A percentile compares a stretch with the other conserved stretches of the same genome.
phyloP scores from a whole-genome alignment of 78 protist genomes.

The Dictyostelium intermedium region DNA sequence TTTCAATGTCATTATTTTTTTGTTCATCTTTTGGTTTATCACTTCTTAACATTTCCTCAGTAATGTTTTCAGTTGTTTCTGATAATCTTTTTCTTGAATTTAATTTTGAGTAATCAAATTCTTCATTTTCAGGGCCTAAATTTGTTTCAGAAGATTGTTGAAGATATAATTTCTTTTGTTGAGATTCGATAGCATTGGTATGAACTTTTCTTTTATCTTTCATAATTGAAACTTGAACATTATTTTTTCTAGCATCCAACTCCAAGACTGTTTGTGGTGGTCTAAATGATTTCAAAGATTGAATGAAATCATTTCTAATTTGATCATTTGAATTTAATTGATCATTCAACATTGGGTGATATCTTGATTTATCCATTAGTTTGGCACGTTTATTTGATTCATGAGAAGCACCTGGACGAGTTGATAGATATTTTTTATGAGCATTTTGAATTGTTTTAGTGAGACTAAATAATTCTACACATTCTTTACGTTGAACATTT shows the following conservation, averaged over 20 bases:
- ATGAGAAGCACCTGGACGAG: conserved; percentile 86
- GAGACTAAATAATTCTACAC: conserved; percentile 34
- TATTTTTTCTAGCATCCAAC: background rate
- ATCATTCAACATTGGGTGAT: background rate
- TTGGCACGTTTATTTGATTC: conserved; percentile 77
- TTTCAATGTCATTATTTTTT: background rate
- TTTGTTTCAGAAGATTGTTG: background rate
- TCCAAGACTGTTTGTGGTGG: conserved; percentile 86
- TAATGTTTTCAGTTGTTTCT: background rate
- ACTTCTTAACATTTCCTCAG: background rate
- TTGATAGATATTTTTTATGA: conserved; percentile 81
- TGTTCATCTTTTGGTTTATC: background rate
- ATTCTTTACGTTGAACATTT: background rate
- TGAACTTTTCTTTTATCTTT: conserved; percentile 43
- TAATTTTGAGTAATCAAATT: background rate
- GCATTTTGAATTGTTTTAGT: conserved; percentile 74
- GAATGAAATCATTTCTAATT: conserved; percentile 24
- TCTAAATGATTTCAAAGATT: conserved; percentile 33
- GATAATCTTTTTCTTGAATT: background rate
- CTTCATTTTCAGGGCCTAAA: background rate
- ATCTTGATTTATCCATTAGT: background rate
- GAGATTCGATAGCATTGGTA: conserved; percentile 4
- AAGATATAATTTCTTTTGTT: background rate
- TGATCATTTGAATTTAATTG: background rate
- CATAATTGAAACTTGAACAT: conserved; percentile 32